These are phyloP conservation scores for Scheffersomyces parashehatae DNA, from an alignment of 1,139 yeast species.

Conservation along the genomic window DNA sequence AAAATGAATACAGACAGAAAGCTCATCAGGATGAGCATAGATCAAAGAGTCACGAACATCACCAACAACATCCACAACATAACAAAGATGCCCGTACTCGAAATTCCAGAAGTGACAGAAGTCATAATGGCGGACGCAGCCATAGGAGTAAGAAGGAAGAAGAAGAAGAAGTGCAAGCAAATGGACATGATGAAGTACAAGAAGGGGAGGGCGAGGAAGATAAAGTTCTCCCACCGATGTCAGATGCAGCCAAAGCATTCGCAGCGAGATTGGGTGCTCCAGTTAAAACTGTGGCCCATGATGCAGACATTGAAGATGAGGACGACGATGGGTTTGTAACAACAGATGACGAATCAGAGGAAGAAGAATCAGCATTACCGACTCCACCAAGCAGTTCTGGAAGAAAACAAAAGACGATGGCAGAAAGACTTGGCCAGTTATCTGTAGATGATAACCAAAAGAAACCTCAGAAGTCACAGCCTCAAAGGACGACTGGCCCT, in stretches of 20 bases:
- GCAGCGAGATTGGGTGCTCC: conserved; percentile 25
- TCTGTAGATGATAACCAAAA: conserved; percentile 1
- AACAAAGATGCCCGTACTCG: too few relatives aligned
- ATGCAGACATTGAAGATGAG: background rate
- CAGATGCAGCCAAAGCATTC: conserved; percentile 27
- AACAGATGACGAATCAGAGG: conserved; percentile 7
- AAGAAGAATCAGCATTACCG: conserved; percentile 2
- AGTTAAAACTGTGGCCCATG: background rate
- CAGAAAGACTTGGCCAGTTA: conserved; percentile 21
- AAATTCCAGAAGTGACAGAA: conserved; percentile 3
- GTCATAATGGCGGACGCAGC: conserved; percentile 1
- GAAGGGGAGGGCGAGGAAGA: conserved; percentile 5
- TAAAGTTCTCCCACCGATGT: conserved; percentile 22
- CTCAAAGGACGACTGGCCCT: background rate
- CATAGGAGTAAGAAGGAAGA: conserved; percentile 4
- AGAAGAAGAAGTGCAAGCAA: conserved; percentile 4
- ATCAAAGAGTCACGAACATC: background rate
- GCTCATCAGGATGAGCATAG: conserved; percentile 3
- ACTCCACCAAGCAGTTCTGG: background rate
- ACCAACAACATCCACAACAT: too few relatives aligned
- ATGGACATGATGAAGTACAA: background rate
- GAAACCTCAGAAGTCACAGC: background rate
- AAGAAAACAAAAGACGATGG: conserved; percentile 14
- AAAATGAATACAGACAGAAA: background rate
- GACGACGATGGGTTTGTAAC: conserved; percentile 5